These are phyloP conservation scores for Globisporangium polare DNA, from an alignment of 352 stramenopile species.

Conservation along the genomic window DNA sequence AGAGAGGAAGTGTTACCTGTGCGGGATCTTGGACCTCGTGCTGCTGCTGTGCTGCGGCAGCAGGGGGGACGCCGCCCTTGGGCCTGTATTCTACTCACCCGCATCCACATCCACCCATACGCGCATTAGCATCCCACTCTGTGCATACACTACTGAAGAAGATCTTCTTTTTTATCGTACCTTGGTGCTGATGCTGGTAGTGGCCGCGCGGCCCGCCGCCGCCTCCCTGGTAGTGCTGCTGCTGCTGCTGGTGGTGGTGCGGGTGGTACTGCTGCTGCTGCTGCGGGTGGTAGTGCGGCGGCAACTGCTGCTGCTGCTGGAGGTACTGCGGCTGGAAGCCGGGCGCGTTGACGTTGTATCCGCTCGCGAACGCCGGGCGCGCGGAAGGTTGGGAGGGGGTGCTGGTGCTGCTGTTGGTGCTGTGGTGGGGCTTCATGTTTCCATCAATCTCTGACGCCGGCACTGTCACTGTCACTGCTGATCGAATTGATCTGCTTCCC, in stretches of 20 bases:
- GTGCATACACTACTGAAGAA: neutral
- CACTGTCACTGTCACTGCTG: neutral
- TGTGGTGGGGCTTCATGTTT: constrained; percentile 48
- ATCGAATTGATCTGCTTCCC: neutral
- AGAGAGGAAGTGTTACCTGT: constrained; percentile 9
- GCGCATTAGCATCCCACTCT: neutral
- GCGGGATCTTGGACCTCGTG: constrained; percentile 15
- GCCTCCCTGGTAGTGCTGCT: constrained; percentile 26
- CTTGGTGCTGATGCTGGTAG: constrained; percentile 33
- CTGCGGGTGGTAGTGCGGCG: constrained; percentile 30
- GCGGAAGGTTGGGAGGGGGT: constrained; percentile 11
- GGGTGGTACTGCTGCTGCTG: constrained; percentile 2
- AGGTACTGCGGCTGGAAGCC: constrained; percentile 39
- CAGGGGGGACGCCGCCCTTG: constrained; percentile 7
- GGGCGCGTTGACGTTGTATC: constrained; percentile 30
- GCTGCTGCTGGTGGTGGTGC: constrained; percentile 29
- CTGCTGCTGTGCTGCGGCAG: constrained; percentile 7
- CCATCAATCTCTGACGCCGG: constrained; percentile 27
- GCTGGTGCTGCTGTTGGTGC: constrained; percentile 8
- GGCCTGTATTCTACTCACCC: constrained; percentile 18
- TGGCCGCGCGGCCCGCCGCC: constrained; percentile 29
- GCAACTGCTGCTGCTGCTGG: constrained; percentile 20
- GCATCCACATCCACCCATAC: neutral
- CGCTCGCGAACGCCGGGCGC: constrained; percentile 13
- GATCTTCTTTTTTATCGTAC: constrained; percentile 20